A percentile compares a stretch with the other conserved stretches of the same genome.
Conservation (phyloP, 2,329 filamentous ascomycete genomes). For the Colletotrichum horii region DNA sequence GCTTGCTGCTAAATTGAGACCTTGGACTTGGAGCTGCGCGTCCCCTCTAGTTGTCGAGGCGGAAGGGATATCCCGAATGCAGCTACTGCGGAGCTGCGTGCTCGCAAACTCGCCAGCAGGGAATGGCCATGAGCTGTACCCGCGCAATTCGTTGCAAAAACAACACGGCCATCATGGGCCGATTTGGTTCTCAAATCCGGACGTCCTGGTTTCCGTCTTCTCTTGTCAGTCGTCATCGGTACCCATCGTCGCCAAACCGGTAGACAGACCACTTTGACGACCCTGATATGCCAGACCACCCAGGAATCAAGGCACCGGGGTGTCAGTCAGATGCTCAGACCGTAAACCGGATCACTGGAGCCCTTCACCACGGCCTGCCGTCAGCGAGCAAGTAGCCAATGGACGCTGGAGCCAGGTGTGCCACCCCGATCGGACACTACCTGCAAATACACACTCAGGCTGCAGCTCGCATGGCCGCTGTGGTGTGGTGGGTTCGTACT, state of each 20-base stretch:
- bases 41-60: not conserved
- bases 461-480: not conserved
- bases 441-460: not conserved
- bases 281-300: not conserved
- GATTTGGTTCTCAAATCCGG: not conserved
- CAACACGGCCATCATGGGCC: not conserved
- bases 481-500: not conserved
- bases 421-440: slow-evolving; percentile 2
- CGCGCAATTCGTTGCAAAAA: not conserved
- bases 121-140: not conserved
- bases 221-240: not conserved
- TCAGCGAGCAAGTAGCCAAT: not conserved
- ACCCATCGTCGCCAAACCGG: not conserved
- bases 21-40: not conserved
- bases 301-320: not conserved
- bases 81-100: not conserved
- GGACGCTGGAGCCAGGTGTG: not conserved
- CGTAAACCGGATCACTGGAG: slow-evolving; percentile 1
- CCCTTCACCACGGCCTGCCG: not conserved
- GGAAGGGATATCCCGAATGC: slow-evolving; percentile 8
- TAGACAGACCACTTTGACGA: not conserved
- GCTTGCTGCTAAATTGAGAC: not conserved
- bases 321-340: slow-evolving; percentile 14
- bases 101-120: not conserved
- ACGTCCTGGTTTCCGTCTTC: not conserved